These are phyloP conservation scores for Puccinia triticina DNA, from an alignment of 1,284 basidiomycete species.

Conservation along the genomic window DNA sequence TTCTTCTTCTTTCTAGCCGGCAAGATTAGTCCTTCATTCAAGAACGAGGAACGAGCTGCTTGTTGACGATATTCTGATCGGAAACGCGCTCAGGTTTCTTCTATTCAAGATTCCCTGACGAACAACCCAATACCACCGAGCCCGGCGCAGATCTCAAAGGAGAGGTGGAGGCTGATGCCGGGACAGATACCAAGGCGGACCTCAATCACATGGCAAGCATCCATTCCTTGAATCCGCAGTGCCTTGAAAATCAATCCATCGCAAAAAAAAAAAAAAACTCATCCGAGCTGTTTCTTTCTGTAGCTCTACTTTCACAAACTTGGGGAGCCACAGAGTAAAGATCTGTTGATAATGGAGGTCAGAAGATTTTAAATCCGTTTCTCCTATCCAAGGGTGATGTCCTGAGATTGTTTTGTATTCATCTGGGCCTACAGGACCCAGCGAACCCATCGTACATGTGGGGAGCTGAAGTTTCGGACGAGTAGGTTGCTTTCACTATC, in stretches of 20 bases:
- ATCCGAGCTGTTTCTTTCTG: neutral
- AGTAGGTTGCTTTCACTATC: slow-evolving; percentile 62
- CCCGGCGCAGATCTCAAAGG: neutral
- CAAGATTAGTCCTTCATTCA: neutral
- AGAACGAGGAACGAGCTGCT: neutral
- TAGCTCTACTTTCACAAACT: slow-evolving; percentile 49
- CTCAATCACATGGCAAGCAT: slow-evolving; percentile 43
- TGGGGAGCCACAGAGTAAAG: slow-evolving; percentile 49
- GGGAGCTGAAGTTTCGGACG: slow-evolving; percentile 65
- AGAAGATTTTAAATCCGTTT: neutral
- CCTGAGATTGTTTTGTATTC: neutral
- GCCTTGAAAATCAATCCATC: neutral
- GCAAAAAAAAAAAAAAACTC: neutral
- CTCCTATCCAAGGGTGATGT: neutral
- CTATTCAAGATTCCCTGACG: slow-evolving; percentile 39
- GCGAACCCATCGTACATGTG: slow-evolving; percentile 72
- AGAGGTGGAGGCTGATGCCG: slow-evolving; percentile 18
- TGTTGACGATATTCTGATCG: neutral
- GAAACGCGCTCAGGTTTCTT: slow-evolving; percentile 33
- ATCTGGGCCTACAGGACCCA: slow-evolving; percentile 33
- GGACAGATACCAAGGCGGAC: slow-evolving; percentile 39
- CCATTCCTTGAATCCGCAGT: neutral
- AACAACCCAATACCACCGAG: neutral
- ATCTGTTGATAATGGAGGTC: slow-evolving; percentile 39
- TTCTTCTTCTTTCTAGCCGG: too few relatives aligned